Base-by-base conservation (phyloP, 306 rosid species). In the Sindora glabra region DNA sequence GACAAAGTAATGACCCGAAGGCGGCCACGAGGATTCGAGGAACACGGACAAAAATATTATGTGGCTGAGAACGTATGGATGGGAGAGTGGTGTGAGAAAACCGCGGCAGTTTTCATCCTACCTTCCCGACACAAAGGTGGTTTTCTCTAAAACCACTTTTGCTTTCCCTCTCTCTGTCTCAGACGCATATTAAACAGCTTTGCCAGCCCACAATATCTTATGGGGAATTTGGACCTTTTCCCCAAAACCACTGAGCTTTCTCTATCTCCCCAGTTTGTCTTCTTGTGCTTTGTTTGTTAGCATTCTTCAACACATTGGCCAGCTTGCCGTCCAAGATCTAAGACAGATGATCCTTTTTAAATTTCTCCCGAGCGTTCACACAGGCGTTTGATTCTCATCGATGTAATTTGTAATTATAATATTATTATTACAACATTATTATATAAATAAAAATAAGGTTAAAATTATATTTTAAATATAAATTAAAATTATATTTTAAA, bases 191-290 rank as follows among this genome's bases (percentile, higher is more conserved):
- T 25, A 82, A 58, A 73, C 83, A 59, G 52, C 79, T 74, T 59
- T 65, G 77, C 59, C 83, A 77, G 86, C 95, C 89, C 95, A 87
- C 95, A 87, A 73, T 74, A 87, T 83, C 64, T 45, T 13, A 16
- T 40, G 17, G 49, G 61, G 14, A 40, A 61, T 68, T 56, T 38
- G 59, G 73, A 42, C 50, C 56, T 54, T n/a, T n/a, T 38, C 56
- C 48, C 66, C 74, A 56, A 81, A 73, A 73, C 86, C 74, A 59
- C 79, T 66, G 11, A 24, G 68, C 23, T 58, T 39, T 33, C 23
- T 41, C 59, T 50, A 53, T 64, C 68, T 59, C 40, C 59, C 17
- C 34, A 48, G 2, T 62, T 78, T 80, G 87, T 76, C 83, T 40
- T 10, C 26, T 74, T 48, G 47, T 25, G 48, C 33, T 38, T 78